Evolutionary conservation across 169 alveolate species (phyloP), one percentile per base, ranked within the genome.

Genomic region (Eimeria maxima): DNA sequence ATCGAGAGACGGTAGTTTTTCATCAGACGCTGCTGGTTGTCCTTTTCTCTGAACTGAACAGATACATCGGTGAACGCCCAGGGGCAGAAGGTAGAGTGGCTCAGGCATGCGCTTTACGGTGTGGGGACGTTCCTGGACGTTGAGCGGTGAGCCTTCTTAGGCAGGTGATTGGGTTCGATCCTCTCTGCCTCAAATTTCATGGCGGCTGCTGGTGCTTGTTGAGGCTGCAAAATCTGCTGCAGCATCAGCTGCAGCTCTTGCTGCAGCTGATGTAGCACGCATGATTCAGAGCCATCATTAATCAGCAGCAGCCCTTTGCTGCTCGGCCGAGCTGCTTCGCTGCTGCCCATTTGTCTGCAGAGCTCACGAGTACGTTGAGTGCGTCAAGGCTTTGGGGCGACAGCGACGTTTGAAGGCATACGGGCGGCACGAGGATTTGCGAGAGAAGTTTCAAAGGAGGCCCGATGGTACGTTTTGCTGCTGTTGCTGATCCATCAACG

Each of bases 61-160:
- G 90, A 81, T 45, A 20, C 16, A 60, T 1, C 73, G 53, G 90
- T 81, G 38, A 81, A 81, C 47, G 90, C 67, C 47, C 22, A 81
- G 73, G 71, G 90, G 50, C 73, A 81, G 73, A 81, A 81, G 90
- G 90, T 81, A 24, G 90, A 81, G 67, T 81, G 90, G 90, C 90
- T 81, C 8, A 11, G 90, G 42, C 90, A 81, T 38, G 90, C 90
- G 7, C 73, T 81, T 22, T 81, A 81, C 45, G 90, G 90, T 24
- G 71, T 81, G 44, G 90, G 90, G 90, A 81, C 90, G 7, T 53
- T 47, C 71, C 24, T 81, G 27, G 90, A 81, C n/a, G 67, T 81
- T 29, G 73, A 81, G 69, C 38, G 90, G 90, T 81, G 90, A 4
- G 90, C n/a, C 50, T 44, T 22, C 6, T 4, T 18, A 18, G 20